Conservation (phyloP, 306 rosid species). For the Vigna trinervia region DNA sequence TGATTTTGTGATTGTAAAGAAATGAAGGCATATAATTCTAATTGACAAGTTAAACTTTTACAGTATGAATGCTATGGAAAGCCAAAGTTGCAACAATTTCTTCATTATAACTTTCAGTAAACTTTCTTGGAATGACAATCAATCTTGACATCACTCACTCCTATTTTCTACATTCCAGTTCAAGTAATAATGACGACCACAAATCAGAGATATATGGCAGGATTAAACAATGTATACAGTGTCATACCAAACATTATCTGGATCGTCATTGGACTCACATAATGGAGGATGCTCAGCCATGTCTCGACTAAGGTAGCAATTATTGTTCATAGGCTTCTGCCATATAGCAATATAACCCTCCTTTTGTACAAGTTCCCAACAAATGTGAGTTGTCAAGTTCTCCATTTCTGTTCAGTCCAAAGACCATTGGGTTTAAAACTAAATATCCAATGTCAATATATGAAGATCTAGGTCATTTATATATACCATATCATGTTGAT, state of each 20-base stretch:
- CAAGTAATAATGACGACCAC: conserved; percentile 34
- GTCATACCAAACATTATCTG: conserved; percentile 84
- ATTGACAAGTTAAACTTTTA: conserved; percentile 6
- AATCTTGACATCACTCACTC: conserved; percentile 31
- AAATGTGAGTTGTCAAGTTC: conserved; percentile 67
- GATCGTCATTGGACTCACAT: conserved; percentile 77
- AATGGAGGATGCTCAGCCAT: conserved; percentile 65
- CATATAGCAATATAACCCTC: conserved; percentile 89
- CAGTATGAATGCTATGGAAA: conserved; percentile 9
- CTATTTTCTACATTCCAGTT: conserved; percentile 4
- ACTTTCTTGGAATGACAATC: background rate
- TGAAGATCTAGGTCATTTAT: conserved; percentile 29
- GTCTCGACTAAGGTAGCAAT: conserved; percentile 76
- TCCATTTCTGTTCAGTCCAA: conserved; percentile 68
- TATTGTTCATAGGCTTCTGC: conserved; percentile 80
- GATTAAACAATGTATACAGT: conserved; percentile 27
- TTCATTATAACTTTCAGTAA: conserved; percentile 10
- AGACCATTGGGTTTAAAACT: conserved; percentile 29
- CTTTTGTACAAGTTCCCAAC: conserved; percentile 86
- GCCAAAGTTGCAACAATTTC: conserved; percentile 15
- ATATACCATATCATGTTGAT: conserved; percentile 16
- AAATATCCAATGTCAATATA: conserved; percentile 3
- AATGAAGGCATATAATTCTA: conserved; percentile 16
- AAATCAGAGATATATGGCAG: conserved; percentile 17
- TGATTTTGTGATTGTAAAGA: background rate